Conservation (phyloP, 2,329 filamentous ascomycete genomes). For the Dothideomycetes sp. region DNA sequence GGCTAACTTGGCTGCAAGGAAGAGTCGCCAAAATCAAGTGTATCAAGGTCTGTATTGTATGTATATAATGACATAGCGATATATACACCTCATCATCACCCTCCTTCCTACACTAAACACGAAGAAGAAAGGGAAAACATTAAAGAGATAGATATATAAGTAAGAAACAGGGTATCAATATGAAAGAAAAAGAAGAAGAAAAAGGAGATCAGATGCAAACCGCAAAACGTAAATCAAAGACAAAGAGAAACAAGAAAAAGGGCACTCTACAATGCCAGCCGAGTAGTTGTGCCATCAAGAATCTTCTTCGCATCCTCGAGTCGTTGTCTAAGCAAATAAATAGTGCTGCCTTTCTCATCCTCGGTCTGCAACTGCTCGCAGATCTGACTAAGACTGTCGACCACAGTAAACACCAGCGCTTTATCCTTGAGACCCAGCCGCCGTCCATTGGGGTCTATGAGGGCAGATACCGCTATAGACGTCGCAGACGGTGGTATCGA, state of each 20-base stretch:
- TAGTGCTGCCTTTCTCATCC: conserved; percentile 42
- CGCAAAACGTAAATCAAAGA: background rate
- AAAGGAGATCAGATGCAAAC: background rate
- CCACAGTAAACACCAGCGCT: conserved; percentile 37
- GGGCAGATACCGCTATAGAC: conserved; percentile 25
- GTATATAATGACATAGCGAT: no score
- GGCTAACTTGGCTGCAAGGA: no score
- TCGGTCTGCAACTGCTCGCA: conserved; percentile 39
- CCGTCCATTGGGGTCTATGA: conserved; percentile 26
- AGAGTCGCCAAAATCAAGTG: no score
- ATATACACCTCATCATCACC: no score
- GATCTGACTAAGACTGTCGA: conserved; percentile 44
- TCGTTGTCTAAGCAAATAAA: conserved; percentile 54
- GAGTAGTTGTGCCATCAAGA: conserved; percentile 53
- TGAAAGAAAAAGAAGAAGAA: background rate
- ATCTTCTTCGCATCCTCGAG: conserved; percentile 65
- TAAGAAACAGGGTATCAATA: background rate
- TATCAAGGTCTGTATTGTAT: no score
- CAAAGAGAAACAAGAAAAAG: background rate
- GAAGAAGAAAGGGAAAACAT: no score
- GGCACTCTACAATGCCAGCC: background rate
- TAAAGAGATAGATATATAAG: background rate
- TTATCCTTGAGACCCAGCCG: conserved; percentile 43
- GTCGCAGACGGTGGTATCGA: conserved; percentile 21
- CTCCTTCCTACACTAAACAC: no score